Evolutionary conservation across 371 early-diverging fungal genomes (phyloP).

Genomic region (Vairimorpha ceranae): DNA sequence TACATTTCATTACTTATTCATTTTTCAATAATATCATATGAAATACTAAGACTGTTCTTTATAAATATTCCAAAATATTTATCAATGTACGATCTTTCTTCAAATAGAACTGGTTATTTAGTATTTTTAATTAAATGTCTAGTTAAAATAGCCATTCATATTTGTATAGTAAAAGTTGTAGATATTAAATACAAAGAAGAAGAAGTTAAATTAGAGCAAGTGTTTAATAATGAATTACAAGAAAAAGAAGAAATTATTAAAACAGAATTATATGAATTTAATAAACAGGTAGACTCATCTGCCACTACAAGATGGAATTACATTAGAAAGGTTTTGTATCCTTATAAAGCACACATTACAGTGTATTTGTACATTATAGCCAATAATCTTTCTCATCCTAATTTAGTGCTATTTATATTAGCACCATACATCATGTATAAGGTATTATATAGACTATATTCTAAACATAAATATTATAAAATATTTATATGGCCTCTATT

Average conservation of each 20-base stretch:
- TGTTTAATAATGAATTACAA: no score
- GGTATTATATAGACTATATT: not conserved
- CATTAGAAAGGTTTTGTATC: not conserved
- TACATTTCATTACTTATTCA: not conserved
- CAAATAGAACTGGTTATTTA: not conserved
- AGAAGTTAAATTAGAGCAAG: not conserved
- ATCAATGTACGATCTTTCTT: not conserved
- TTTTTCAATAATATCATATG: not conserved
- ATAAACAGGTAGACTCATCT: not conserved
- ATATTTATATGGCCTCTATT: not conserved
- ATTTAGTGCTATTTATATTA: not conserved
- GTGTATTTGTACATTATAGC: not conserved
- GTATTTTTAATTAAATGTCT: not conserved
- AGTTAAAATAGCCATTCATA: not conserved
- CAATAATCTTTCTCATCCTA: not conserved
- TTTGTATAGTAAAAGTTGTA: not conserved
- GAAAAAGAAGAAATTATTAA: not conserved
- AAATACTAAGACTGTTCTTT: not conserved
- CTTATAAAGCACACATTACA: not conserved
- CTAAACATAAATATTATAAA: not conserved
- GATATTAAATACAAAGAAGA: not conserved
- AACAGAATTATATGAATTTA: not conserved
- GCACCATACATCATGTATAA: not conserved
- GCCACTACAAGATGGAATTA: not conserved
- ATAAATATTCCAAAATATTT: not conserved